Evolutionary conservation across 805 yeast species (phyloP).

Genomic region (Metschnikowia reukaufii): DNA sequence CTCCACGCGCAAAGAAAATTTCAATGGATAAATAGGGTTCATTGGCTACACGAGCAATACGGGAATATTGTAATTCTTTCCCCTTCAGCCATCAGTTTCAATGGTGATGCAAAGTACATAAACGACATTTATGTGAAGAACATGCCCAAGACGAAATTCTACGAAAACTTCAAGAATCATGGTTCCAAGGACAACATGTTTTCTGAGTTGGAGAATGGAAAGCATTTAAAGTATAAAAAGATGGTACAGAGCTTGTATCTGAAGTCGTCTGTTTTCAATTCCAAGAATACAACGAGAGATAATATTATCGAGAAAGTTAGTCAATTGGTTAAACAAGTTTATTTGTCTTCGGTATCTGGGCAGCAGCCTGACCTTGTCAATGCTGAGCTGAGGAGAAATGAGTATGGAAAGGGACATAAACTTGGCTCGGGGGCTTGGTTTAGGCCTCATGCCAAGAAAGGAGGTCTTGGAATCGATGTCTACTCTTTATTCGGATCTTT

Average conservation of each 20-base stretch:
- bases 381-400: conserved; percentile 31
- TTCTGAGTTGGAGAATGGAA: conserved; percentile 49
- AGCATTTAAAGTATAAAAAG: conserved; percentile 29
- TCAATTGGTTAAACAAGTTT: conserved; percentile 29
- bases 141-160: conserved; percentile 57
- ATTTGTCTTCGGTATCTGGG: conserved; percentile 31
- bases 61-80: conserved; percentile 64
- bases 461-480: conserved; percentile 50
- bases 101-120: conserved; percentile 48
- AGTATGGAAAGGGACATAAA: conserved; percentile 35
- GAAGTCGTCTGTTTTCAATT: conserved; percentile 34
- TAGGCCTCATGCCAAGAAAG: conserved; percentile 17
- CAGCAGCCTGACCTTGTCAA: conserved; percentile 34
- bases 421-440: conserved; percentile 32
- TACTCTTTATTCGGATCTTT: conserved; percentile 62
- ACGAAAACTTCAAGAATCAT: conserved; percentile 59
- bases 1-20: conserved; percentile 46
- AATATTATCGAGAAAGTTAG: conserved; percentile 28
- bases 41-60: conserved; percentile 50
- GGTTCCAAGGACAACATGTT: conserved; percentile 57
- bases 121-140: conserved; percentile 58
- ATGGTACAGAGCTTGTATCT: conserved; percentile 33
- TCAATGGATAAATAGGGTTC: conserved; percentile 41
- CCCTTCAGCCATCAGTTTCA: conserved; percentile 61
- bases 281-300: conserved; percentile 29